Percentiles rank a stretch among this genome's conserved stretches.
These are phyloP conservation scores for Apocynum venetum DNA, from an alignment of 257 asterid genomes.

Conservation along the genomic window DNA sequence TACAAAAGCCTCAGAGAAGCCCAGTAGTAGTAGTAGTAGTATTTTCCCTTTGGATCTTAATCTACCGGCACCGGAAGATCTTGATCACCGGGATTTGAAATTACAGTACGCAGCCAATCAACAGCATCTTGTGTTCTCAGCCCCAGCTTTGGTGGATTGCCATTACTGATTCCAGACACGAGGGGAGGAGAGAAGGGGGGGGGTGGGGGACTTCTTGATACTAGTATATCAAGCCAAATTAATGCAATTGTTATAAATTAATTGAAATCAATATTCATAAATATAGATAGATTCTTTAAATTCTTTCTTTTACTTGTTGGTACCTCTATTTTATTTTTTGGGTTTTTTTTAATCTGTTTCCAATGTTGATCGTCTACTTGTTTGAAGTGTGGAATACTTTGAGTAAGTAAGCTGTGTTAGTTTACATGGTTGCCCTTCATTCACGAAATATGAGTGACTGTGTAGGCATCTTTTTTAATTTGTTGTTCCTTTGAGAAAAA, in stretches of 20 bases:
- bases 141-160: constrained; percentile 67
- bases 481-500: neutral
- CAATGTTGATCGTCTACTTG: constrained; percentile 28
- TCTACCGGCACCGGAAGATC: constrained; percentile 67
- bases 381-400: constrained; percentile 41
- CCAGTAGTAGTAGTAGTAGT: constrained; percentile 12
- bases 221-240: constrained; percentile 2
- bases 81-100: constrained; percentile 25
- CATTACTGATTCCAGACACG: constrained; percentile 27
- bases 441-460: constrained; percentile 69
- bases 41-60: constrained; percentile 64
- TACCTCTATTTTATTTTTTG: neutral
- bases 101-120: constrained; percentile 28
- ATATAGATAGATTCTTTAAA: constrained; percentile 15
- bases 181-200: too few species aligned
- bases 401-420: constrained; percentile 59
- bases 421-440: constrained; percentile 60
- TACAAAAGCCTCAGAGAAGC: constrained; percentile 24
- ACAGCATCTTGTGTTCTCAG: constrained; percentile 43
- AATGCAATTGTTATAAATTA: constrained; percentile 9
- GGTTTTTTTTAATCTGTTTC: neutral
- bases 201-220: neutral
- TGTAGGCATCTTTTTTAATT: constrained; percentile 28
- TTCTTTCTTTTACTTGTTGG: constrained; percentile 14
- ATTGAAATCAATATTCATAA: constrained; percentile 4